phyloP scores from a whole-genome alignment of 768 basidiomycete species.

The Gelatoporia subvermispora region DNA sequence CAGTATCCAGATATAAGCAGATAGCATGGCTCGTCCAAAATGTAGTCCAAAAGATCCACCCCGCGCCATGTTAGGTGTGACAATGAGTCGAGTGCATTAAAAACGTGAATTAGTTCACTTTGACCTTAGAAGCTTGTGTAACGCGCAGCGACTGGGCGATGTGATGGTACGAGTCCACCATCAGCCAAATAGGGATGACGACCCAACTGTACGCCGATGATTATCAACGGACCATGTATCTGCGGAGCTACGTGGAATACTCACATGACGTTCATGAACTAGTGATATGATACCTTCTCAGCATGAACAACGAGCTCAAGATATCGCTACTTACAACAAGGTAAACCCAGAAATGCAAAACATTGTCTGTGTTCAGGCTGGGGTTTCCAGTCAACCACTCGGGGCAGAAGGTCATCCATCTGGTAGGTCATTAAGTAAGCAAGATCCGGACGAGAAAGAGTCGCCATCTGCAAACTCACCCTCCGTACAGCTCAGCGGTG shows the following conservation, averaged over 20 bases:
- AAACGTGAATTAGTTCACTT: constrained; percentile 14
- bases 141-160: constrained; percentile 58
- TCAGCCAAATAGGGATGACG: constrained; percentile 65
- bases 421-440: background rate
- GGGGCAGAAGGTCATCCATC: constrained; percentile 85
- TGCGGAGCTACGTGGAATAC: no score
- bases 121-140: constrained; percentile 13
- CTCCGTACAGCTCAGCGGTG: constrained; percentile 75
- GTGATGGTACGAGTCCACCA: constrained; percentile 72
- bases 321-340: constrained; percentile 56
- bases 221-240: background rate
- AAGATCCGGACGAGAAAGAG: background rate
- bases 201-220: constrained; percentile 59
- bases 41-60: no score
- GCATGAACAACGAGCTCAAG: background rate
- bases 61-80: no score
- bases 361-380: constrained; percentile 66
- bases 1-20: no score
- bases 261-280: constrained; percentile 83
- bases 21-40: no score
- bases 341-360: constrained; percentile 75
- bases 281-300: background rate
- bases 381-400: constrained; percentile 79
- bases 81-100: background rate
- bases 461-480: constrained; percentile 29